Conservation (phyloP, 305 asterid genomes). For the Ruellia speciosa region DNA sequence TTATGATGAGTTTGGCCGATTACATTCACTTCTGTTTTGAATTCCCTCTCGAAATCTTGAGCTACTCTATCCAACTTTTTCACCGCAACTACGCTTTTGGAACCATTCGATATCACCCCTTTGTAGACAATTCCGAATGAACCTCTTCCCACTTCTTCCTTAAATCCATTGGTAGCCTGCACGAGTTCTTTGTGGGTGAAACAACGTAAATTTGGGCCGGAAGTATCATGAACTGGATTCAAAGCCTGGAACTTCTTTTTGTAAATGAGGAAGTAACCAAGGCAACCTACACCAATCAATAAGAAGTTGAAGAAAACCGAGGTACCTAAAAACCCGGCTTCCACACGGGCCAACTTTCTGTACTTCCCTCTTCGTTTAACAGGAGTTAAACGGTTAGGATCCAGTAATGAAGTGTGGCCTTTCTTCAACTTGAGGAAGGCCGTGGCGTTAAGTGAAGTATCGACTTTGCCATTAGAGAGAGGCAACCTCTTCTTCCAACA, state of each 20-base stretch:
- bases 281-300: constrained; percentile 25
- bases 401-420: constrained; percentile 17
- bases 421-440: constrained; percentile 41
- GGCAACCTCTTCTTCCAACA: constrained; percentile 67
- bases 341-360: constrained; percentile 20
- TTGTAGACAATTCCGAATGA: neutral
- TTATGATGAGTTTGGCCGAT: constrained; percentile 42
- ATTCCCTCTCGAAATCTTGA: constrained; percentile 29
- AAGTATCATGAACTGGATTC: neutral
- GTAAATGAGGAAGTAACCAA: constrained; percentile 27
- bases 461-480: constrained; percentile 38
- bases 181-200: constrained; percentile 18
- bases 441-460: neutral
- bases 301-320: constrained; percentile 36
- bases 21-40: constrained; percentile 35
- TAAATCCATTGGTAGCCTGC: constrained; percentile 29
- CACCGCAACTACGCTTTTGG: neutral
- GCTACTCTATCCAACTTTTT: neutral
- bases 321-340: constrained; percentile 40
- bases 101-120: neutral
- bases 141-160: neutral
- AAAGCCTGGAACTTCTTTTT: constrained; percentile 16
- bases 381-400: constrained; percentile 4
- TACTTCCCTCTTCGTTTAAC: constrained; percentile 16
- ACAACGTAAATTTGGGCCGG: constrained; percentile 18